Percentiles rank a stretch among this genome's conserved stretches.
Evolutionary conservation across 2,329 filamentous ascomycete genomes (phyloP).

Genomic region (Botryotinia calthae): DNA sequence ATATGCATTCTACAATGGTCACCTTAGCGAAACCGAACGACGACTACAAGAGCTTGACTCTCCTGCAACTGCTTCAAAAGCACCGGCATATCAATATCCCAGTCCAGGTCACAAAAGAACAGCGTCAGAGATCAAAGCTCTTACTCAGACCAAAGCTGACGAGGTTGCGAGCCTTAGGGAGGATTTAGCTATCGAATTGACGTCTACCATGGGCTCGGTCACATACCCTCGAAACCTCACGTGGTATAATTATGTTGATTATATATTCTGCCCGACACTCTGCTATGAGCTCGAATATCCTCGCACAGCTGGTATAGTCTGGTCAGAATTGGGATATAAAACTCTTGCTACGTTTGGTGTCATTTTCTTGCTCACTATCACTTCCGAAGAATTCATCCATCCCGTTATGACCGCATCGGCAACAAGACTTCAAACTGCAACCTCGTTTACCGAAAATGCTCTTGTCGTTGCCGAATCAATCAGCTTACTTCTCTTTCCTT

Average conservation of each 20-base stretch:
- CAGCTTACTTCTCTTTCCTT: constrained; percentile 88
- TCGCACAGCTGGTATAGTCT: constrained; percentile 70
- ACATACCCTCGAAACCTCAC: constrained; percentile 91
- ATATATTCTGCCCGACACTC: constrained; percentile 85
- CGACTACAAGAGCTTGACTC: constrained; percentile 76
- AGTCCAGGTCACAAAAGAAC: constrained; percentile 36
- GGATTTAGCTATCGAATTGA: constrained; percentile 85
- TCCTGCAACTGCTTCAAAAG: constrained; percentile 66
- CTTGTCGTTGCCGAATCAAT: constrained; percentile 88
- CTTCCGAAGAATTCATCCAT: constrained; percentile 91
- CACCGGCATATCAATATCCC: constrained; percentile 74
- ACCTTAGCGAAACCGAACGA: constrained; percentile 82
- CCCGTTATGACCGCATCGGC: constrained; percentile 78
- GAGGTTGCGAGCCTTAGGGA: constrained; percentile 66
- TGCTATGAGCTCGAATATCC: constrained; percentile 99
- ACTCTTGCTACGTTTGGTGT: constrained; percentile 89
- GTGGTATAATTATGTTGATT: constrained; percentile 78
- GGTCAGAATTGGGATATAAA: constrained; percentile 80
- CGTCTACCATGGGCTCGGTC: constrained; percentile 82
- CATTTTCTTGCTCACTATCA: constrained; percentile 89
- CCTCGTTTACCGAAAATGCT: constrained; percentile 58
- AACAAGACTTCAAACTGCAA: constrained; percentile 47
- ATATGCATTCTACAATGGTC: constrained; percentile 97
- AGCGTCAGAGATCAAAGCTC: constrained; percentile 29
- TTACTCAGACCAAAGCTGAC: constrained; percentile 37